Evolutionary conservation across 2,329 filamentous ascomycete genomes (phyloP).

Genomic region (Aureobasidium namibiae): DNA sequence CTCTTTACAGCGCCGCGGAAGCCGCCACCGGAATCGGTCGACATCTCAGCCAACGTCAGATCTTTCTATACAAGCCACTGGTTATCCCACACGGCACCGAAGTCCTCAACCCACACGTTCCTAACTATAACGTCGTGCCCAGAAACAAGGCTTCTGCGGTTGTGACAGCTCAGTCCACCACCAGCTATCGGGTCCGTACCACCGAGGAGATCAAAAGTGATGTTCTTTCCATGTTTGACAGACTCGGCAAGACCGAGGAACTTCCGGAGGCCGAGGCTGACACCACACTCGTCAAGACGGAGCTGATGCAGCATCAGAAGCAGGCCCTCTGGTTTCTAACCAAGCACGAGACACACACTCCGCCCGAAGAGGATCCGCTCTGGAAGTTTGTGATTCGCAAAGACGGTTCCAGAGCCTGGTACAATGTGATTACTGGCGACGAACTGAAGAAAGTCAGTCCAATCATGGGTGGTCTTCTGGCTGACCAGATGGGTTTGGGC

Average conservation of each 20-base stretch:
- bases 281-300: constrained; percentile 50
- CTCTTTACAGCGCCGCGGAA: constrained; percentile 69
- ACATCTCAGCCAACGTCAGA: constrained; percentile 55
- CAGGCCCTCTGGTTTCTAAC: constrained; percentile 85
- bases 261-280: constrained; percentile 65
- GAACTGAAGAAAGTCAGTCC: constrained; percentile 32
- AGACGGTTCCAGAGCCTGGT: constrained; percentile 56
- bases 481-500: constrained; percentile 45
- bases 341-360: constrained; percentile 57
- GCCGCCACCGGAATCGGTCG: constrained; percentile 58
- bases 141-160: neutral
- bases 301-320: constrained; percentile 76
- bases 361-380: constrained; percentile 36
- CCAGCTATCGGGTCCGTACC: constrained; percentile 47
- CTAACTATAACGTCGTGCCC: constrained; percentile 28
- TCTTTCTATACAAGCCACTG: constrained; percentile 58
- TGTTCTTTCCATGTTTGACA: constrained; percentile 81
- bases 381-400: constrained; percentile 59
- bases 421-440: constrained; percentile 78
- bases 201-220: constrained; percentile 81
- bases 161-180: neutral
- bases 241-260: constrained; percentile 65
- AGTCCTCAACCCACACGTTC: constrained; percentile 68
- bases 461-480: constrained; percentile 39
- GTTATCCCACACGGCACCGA: constrained; percentile 59